Evolutionary conservation across 2,329 filamentous ascomycete species (phyloP).

Genomic region (Pseudocercospora crystallina): DNA sequence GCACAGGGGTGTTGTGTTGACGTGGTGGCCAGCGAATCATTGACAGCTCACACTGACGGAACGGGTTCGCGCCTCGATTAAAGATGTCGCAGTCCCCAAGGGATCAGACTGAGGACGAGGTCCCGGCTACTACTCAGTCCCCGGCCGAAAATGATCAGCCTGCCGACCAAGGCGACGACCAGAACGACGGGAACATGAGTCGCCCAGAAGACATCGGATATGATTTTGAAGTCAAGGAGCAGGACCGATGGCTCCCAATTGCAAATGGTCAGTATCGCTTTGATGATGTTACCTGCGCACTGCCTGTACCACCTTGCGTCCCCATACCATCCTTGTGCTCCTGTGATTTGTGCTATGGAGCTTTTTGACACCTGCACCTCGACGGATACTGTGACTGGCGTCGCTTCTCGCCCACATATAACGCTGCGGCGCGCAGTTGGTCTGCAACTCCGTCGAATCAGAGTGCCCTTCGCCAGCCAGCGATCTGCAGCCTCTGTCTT

Average conservation of each 20-base stretch:
- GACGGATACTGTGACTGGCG: constrained; percentile 31
- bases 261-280: constrained; percentile 86
- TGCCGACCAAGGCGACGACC: constrained; percentile 82
- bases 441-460: constrained; percentile 50
- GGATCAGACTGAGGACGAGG: constrained; percentile 82
- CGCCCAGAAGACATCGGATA: constrained; percentile 58
- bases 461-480: constrained; percentile 35
- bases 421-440: constrained; percentile 48
- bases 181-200: constrained; percentile 53
- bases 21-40: constrained; percentile 34
- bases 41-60: constrained; percentile 33
- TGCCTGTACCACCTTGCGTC: constrained; percentile 29
- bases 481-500: constrained; percentile 35
- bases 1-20: constrained; percentile 25
- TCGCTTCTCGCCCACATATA: constrained; percentile 37
- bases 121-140: constrained; percentile 62
- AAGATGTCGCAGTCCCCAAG: constrained; percentile 90
- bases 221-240: constrained; percentile 99
- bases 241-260: constrained; percentile 99
- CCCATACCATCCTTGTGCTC: constrained; percentile 28
- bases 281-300: constrained; percentile 20
- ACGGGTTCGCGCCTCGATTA: constrained; percentile 53
- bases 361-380: constrained; percentile 33
- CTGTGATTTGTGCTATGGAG: constrained; percentile 30
- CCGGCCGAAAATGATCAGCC: constrained; percentile 85